phyloP scores from a whole-genome alignment of 768 basidiomycete species.

The Mycena olivaceomarginata region DNA sequence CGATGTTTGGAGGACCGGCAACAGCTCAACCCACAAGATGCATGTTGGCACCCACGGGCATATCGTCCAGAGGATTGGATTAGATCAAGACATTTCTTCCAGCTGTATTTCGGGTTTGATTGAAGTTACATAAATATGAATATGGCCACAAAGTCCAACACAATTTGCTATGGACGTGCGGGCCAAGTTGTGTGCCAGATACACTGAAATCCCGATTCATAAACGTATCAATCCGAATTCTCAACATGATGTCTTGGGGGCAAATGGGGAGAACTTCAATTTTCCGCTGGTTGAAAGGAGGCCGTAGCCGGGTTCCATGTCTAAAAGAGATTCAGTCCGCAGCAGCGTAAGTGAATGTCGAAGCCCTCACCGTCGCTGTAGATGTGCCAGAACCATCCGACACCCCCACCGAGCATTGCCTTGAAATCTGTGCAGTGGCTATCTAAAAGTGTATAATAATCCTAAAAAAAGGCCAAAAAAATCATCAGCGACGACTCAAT shows the following conservation, averaged over 20 bases:
- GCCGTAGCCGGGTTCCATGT: slow-evolving; percentile 79
- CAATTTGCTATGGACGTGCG: no score
- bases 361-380: slow-evolving; percentile 77
- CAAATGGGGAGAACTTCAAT: slow-evolving; percentile 76
- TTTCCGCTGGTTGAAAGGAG: slow-evolving; percentile 70
- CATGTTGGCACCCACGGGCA: slow-evolving; percentile 65
- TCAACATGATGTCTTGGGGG: slow-evolving; percentile 78
- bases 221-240: not conserved
- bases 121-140: not conserved
- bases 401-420: slow-evolving; percentile 72
- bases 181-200: no score
- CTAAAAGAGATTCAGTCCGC: slow-evolving; percentile 23
- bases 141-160: not conserved
- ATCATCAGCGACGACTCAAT: not conserved
- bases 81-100: slow-evolving; percentile 47
- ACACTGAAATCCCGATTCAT: not conserved
- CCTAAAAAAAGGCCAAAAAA: slow-evolving; percentile 56
- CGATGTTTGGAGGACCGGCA: slow-evolving; percentile 86
- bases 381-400: slow-evolving; percentile 91
- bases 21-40: slow-evolving; percentile 62
- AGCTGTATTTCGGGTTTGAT: no score
- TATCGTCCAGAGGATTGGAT: slow-evolving; percentile 65
- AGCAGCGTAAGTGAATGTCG: not conserved
- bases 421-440: slow-evolving; percentile 79
- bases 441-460: slow-evolving; percentile 80